Conservation (phyloP, 352 stramenopile species). For the Globisporangium cylindrosporum region DNA sequence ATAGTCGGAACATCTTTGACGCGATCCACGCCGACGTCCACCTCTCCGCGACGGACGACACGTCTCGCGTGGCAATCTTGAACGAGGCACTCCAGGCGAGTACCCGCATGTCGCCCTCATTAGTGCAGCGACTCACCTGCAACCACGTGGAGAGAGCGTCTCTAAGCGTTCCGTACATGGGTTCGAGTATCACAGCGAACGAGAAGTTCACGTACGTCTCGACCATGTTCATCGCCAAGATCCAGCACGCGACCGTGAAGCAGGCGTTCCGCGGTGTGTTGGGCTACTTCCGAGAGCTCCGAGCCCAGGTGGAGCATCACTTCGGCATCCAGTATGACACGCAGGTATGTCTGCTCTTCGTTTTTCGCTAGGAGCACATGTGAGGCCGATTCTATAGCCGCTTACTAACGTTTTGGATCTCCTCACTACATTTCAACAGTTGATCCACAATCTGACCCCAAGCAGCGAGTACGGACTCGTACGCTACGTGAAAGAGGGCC, state of each 20-base stretch:
- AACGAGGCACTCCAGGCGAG: neutral
- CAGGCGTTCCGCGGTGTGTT: neutral
- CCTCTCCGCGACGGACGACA: neutral
- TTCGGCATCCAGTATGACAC: slow-evolving; percentile 8
- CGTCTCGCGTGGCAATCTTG: neutral
- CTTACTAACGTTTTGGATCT: too few species aligned
- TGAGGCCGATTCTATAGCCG: too few species aligned
- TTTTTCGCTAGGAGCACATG: too few species aligned
- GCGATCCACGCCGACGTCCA: slow-evolving; percentile 1
- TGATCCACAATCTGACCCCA: neutral
- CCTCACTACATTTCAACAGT: neutral
- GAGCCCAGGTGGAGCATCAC: neutral
- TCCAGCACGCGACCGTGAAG: neutral
- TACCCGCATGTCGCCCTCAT: neutral
- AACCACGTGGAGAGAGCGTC: neutral
- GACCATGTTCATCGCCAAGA: slow-evolving; percentile 7
- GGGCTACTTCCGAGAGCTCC: neutral
- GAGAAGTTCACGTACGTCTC: slow-evolving; percentile 7
- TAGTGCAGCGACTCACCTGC: neutral
- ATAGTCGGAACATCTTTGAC: neutral
- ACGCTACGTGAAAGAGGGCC: neutral
- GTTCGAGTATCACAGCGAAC: neutral
- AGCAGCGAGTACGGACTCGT: slow-evolving; percentile 5
- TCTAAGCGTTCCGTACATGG: slow-evolving; percentile 5
- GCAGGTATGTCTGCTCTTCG: too few species aligned